A percentile compares a stretch with the other conserved stretches of the same genome.
Conservation (phyloP, 192 early-diverging fungal species). For the Spizellomyces sp. region DNA sequence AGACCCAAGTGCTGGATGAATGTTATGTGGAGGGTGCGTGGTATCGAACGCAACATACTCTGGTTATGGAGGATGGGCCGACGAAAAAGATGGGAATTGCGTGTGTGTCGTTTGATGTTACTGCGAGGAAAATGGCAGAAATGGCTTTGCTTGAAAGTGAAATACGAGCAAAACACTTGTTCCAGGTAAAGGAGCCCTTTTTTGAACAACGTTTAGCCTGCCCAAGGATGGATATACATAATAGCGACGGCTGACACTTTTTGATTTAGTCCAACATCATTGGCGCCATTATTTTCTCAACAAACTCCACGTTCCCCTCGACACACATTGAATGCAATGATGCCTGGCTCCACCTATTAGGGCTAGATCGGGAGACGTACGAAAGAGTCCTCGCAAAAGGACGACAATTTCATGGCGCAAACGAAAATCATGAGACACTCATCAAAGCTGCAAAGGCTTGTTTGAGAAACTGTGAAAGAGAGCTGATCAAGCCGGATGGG, state of each 20-base stretch:
- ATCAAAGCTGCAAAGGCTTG: background rate
- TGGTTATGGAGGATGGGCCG: background rate
- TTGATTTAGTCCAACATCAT: background rate
- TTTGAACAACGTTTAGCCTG: background rate
- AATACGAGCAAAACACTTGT: conserved; percentile 3
- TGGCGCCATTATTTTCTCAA: background rate
- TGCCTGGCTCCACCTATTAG: background rate
- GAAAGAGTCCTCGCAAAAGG: background rate
- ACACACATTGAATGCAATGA: background rate
- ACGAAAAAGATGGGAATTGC: background rate
- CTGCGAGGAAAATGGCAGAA: background rate
- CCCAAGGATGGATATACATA: no score
- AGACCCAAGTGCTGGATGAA: background rate
- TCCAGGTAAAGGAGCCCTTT: background rate
- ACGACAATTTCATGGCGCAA: background rate
- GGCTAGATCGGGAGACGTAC: background rate
- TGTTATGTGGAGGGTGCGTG: background rate
- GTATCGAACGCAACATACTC: background rate
- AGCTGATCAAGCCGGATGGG: background rate
- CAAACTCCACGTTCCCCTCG: background rate
- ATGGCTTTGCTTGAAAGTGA: background rate
- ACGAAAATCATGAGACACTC: background rate
- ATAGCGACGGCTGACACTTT: no score
- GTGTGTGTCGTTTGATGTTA: background rate
- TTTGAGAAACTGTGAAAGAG: background rate